Base-by-base conservation (phyloP, 805 yeast genomes). In the Saturnispora galanensis region DNA sequence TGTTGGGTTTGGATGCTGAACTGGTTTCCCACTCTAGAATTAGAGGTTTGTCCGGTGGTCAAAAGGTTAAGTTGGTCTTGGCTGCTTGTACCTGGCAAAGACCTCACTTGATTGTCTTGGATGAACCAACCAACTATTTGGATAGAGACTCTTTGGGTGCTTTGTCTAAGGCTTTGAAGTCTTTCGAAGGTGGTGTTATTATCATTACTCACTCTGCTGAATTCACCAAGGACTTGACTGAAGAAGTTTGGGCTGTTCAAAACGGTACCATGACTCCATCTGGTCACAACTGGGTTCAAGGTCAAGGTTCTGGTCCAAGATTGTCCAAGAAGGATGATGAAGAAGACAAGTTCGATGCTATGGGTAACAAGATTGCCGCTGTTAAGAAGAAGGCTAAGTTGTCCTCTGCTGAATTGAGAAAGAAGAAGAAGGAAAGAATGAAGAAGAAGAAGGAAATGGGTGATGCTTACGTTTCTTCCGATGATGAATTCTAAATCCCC, bases 351-450 rank as follows among this genome's bases (percentile, higher is more conserved):
- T 90, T 93, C 77, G 99, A 93, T 76, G 99, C 97, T 65, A 87
- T 93, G 94, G 99, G 99, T 79, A 93, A 93, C 96, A 93, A 93
- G 94, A 81, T 93, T 72, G 89, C 87, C 65, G 74, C 84, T 69
- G 86, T 77, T 70, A 86, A 88, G 84, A 93, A 93, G 94, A 89
- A 84, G 82, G 77, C 79, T 73, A 93, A 93, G 85, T 79, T 93
- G 67, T 85, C 97, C 59, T 88, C 97, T 68, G 97, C 98, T 57
- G 99, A 93, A 74, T 78, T 90, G 71, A 87, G 99, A 83, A 93
- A 93, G 96, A 93, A 93, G 96, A 93, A 93, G 97, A 93, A 93
- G 95, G 98, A 93, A 78, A 88, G 99, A 83, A 89, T 93, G 97
- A 87, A 84, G 84, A 93, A 90, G 95, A 93, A 90, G 97, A 93